Percentiles rank a stretch among this genome's conserved stretches.
Conservation (phyloP, 2,329 filamentous ascomycete genomes). For the Aphanocladium album region DNA sequence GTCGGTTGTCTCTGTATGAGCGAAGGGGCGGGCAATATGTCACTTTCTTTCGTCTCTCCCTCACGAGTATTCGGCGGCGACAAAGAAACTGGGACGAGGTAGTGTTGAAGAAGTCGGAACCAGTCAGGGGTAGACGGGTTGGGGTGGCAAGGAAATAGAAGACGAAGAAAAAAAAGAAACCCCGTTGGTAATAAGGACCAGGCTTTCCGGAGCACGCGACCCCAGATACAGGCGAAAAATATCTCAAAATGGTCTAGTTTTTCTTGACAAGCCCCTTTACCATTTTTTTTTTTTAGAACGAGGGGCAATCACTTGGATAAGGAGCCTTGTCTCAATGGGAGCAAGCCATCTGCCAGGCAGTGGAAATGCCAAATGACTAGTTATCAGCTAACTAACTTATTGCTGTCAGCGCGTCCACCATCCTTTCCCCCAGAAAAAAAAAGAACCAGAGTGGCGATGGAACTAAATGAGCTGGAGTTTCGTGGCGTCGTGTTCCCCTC, state of each 20-base stretch:
- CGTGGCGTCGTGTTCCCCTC: not conserved
- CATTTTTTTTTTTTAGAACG: not conserved
- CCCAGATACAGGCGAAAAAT: not conserved
- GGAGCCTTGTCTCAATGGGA: not conserved
- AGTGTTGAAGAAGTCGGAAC: not conserved
- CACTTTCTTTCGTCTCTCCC: not conserved
- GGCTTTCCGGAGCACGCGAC: not conserved
- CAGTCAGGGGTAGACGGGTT: not conserved
- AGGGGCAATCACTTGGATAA: not conserved
- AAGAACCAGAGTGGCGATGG: not conserved
- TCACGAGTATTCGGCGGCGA: not conserved
- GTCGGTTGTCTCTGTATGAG: not conserved
- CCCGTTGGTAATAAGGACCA: not conserved
- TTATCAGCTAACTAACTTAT: too few species aligned
- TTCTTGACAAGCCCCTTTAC: not conserved
- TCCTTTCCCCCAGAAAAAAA: not conserved
- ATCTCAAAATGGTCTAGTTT: not conserved
- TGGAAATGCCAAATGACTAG: not conserved
- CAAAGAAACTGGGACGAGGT: not conserved
- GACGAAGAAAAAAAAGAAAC: conserved; percentile 13
- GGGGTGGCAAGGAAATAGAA: not conserved
- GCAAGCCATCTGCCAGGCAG: not conserved
- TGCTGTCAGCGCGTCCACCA: too few species aligned
- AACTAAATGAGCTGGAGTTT: not conserved
- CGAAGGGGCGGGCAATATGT: not conserved